phyloP scores from a whole-genome alignment of 2,329 filamentous ascomycete species.

The Paraphoma chrysanthemicola region DNA sequence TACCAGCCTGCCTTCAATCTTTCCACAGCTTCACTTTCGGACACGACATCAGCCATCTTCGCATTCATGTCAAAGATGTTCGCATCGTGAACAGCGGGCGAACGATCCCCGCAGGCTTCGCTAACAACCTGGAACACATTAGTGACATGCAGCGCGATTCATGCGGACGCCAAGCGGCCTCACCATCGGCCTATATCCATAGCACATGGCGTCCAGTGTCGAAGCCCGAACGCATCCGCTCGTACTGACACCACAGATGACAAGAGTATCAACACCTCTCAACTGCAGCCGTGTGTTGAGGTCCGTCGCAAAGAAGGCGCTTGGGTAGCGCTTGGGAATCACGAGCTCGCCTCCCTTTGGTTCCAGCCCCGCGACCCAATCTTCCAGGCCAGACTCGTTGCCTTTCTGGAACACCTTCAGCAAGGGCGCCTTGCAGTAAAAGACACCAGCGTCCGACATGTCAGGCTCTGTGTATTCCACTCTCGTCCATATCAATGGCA shows the following conservation, averaged over 20 bases:
- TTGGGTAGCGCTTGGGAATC: slow-evolving; percentile 54
- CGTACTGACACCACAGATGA: slow-evolving; percentile 58
- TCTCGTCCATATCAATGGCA: slow-evolving; percentile 55
- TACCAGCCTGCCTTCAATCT: slow-evolving; percentile 49
- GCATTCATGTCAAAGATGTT: slow-evolving; percentile 57
- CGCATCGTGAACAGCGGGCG: slow-evolving; percentile 52
- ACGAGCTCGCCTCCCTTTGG: slow-evolving; percentile 45
- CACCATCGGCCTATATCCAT: slow-evolving; percentile 56
- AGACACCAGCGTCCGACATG: slow-evolving; percentile 56
- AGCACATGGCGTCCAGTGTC: slow-evolving; percentile 54
- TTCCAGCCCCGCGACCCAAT: slow-evolving; percentile 50
- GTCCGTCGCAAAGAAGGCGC: slow-evolving; percentile 56
- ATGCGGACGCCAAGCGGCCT: slow-evolving; percentile 19
- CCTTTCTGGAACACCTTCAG: slow-evolving; percentile 52
- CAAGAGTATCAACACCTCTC: slow-evolving; percentile 52
- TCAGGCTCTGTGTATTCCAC: slow-evolving; percentile 53
- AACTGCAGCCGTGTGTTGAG: slow-evolving; percentile 50
- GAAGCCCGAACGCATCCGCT: slow-evolving; percentile 56
- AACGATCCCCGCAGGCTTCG: slow-evolving; percentile 56
- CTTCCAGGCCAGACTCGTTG: slow-evolving; percentile 49
- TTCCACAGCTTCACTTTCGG: slow-evolving; percentile 50
- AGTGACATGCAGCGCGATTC: slow-evolving; percentile 12
- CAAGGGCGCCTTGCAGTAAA: slow-evolving; percentile 53
- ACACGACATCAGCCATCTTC: slow-evolving; percentile 57
- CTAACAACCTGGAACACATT: slow-evolving; percentile 46